A percentile compares a stretch with the other conserved stretches of the same genome.
phyloP scores from a whole-genome alignment of 805 yeast species.

The Debaryomyces prosopidis region DNA sequence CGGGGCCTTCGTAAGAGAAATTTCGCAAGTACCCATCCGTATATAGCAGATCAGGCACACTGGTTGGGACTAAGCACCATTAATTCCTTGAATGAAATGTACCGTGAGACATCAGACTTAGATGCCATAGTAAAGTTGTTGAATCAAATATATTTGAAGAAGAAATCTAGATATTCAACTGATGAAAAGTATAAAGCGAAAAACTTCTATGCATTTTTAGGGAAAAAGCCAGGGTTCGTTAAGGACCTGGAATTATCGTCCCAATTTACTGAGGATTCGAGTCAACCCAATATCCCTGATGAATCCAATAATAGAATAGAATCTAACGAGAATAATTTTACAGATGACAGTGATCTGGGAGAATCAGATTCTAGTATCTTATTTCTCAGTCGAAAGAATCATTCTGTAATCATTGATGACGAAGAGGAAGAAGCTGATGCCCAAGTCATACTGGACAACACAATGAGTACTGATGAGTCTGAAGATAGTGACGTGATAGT shows the following conservation, averaged over 20 bases:
- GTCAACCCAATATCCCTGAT: constrained; percentile 1
- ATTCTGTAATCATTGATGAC: constrained; percentile 4
- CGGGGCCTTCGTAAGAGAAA: constrained; percentile 40
- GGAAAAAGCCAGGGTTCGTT: constrained; percentile 14
- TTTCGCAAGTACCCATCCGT: constrained; percentile 46
- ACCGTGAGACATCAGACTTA: constrained; percentile 33
- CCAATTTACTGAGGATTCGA: constrained; percentile 1
- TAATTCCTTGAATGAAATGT: constrained; percentile 38
- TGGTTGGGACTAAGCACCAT: constrained; percentile 39
- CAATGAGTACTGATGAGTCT: constrained; percentile 1
- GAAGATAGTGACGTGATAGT: constrained; percentile 11
- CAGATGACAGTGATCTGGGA: constrained; percentile 8
- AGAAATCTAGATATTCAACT: constrained; percentile 32
- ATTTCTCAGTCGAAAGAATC: not conserved
- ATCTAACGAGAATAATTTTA: not conserved
- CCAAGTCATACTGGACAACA: constrained; percentile 3
- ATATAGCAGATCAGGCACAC: constrained; percentile 45
- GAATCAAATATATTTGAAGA: constrained; percentile 32
- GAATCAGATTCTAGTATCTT: constrained; percentile 1
- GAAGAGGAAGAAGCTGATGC: constrained; percentile 4
- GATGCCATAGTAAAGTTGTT: constrained; percentile 33
- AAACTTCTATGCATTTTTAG: constrained; percentile 38
- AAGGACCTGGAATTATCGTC: constrained; percentile 1
- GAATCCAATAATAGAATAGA: constrained; percentile 1
- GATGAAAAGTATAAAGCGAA: constrained; percentile 41